Conservation (phyloP, 1,139 yeast species). For the Lodderomyces parapsilosis region DNA sequence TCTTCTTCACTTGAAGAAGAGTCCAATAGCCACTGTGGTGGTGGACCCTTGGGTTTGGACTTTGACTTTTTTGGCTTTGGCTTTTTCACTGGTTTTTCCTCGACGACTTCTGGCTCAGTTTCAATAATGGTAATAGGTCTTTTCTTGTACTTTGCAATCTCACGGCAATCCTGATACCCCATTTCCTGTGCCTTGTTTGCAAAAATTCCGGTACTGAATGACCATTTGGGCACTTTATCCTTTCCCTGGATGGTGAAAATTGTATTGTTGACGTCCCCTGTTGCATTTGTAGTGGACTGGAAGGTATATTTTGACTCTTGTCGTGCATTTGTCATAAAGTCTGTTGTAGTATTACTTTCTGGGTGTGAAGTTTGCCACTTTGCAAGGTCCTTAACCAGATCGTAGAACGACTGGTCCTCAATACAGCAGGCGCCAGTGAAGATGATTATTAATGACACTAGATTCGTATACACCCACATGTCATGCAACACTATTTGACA, state of each 20-base stretch:
- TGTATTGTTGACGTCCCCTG: background rate
- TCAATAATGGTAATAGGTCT: conserved; percentile 3
- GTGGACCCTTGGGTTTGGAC: conserved; percentile 5
- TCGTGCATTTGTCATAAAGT: background rate
- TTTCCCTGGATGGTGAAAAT: conserved; percentile 7
- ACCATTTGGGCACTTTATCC: conserved; percentile 10
- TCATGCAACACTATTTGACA: background rate
- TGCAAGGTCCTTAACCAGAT: conserved; percentile 9
- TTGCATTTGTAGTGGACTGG: background rate
- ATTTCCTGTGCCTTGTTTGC: conserved; percentile 10
- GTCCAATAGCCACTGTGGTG: conserved; percentile 2
- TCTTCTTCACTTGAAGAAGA: conserved; percentile 3
- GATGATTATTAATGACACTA: background rate
- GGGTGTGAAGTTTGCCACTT: conserved; percentile 7
- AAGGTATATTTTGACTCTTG: background rate
- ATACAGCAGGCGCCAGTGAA: background rate
- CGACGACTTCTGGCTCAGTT: conserved; percentile 1
- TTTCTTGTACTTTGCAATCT: conserved; percentile 3
- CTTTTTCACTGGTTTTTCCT: background rate
- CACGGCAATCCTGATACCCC: conserved; percentile 7
- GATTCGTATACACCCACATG: background rate
- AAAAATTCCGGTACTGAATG: conserved; percentile 12
- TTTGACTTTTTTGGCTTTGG: conserved; percentile 1
- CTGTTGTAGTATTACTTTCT: background rate
- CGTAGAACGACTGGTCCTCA: conserved; percentile 4